phyloP scores from a whole-genome alignment of 1,139 yeast genomes.

The Kazachstania sp. region DNA sequence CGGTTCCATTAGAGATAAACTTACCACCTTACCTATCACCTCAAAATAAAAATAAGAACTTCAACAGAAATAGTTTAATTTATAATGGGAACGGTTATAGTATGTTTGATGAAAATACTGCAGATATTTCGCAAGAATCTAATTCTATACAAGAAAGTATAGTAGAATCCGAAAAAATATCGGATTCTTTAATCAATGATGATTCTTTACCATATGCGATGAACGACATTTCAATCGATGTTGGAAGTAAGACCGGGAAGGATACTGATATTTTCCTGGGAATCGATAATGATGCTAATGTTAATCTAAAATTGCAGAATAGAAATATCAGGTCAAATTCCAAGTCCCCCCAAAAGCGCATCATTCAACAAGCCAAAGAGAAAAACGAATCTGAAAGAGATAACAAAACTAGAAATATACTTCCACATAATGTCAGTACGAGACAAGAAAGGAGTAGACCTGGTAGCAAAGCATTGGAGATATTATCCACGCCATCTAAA shows the following conservation, averaged over 20 bases:
- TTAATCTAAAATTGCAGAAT: conserved; percentile 26
- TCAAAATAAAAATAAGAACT: conserved; percentile 23
- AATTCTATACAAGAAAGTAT: not conserved
- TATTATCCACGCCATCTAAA: conserved; percentile 26
- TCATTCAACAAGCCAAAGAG: not conserved
- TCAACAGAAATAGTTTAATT: conserved; percentile 19
- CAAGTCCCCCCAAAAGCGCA: not conserved
- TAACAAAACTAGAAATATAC: not conserved
- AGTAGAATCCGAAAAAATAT: not conserved
- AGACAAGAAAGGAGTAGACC: not conserved
- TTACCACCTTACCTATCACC: conserved; percentile 34
- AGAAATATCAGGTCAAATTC: conserved; percentile 17
- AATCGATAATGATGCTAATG: conserved; percentile 28
- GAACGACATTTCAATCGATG: conserved; percentile 25
- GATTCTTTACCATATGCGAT: conserved; percentile 25
- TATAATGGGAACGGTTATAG: conserved; percentile 29
- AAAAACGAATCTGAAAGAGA: not conserved
- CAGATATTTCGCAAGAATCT: conserved; percentile 3
- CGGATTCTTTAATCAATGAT: conserved; percentile 11
- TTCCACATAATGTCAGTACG: not conserved
- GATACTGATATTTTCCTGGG: conserved; percentile 25
- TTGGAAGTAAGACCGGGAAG: conserved; percentile 8
- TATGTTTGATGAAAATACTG: conserved; percentile 9
- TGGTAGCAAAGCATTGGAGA: conserved; percentile 11
- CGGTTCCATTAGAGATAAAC: conserved; percentile 32